These are phyloP conservation scores for Colletotrichum musicola DNA, from an alignment of 2,329 filamentous ascomycete species.

Conservation along the genomic window DNA sequence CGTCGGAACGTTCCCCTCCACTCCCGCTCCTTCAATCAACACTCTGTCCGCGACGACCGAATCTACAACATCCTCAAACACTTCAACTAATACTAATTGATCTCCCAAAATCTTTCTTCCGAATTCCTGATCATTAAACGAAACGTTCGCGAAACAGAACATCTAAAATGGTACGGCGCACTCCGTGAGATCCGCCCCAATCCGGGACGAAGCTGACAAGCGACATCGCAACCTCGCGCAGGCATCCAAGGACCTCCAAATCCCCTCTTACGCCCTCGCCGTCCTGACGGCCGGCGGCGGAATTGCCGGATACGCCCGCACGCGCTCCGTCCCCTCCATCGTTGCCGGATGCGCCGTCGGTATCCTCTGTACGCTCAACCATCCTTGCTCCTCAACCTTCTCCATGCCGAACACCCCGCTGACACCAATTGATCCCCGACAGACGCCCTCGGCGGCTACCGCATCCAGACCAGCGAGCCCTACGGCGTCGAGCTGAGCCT, in stretches of 20 bases:
- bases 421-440: constrained; percentile 18
- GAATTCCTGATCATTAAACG: background rate
- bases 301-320: constrained; percentile 86
- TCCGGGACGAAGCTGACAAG: constrained; percentile 8
- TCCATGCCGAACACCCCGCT: background rate
- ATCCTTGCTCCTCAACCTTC: background rate
- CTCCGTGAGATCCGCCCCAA: background rate
- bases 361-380: constrained; percentile 64
- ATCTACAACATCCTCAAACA: background rate
- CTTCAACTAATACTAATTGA: background rate
- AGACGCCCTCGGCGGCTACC: constrained; percentile 85
- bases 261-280: constrained; percentile 82
- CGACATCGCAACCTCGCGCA: constrained; percentile 31
- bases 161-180: constrained; percentile 25
- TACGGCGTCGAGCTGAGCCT: constrained; percentile 93
- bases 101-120: background rate
- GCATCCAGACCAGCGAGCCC: constrained; percentile 78
- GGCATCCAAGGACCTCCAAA: constrained; percentile 56
- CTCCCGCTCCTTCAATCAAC: background rate
- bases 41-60: background rate
- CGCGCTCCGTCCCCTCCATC: constrained; percentile 88
- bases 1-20: constrained; percentile 16
- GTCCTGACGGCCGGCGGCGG: constrained; percentile 88
- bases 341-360: constrained; percentile 89
- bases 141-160: background rate